phyloP scores from a whole-genome alignment of 805 yeast genomes.

The Saccharomycopsis sp. region DNA sequence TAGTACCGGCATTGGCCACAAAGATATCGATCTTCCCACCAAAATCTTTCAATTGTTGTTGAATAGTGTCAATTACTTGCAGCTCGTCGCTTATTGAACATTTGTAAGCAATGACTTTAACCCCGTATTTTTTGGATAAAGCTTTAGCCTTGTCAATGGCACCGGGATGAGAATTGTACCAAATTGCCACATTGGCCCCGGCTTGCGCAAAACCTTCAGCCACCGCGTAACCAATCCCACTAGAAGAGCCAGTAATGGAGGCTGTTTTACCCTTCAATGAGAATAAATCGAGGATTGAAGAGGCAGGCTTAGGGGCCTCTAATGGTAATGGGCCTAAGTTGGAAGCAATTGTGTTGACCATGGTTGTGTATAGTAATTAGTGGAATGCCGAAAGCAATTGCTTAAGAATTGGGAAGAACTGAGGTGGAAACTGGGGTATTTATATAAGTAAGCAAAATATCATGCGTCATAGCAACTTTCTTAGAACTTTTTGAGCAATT shows the following conservation, averaged over 20 bases:
- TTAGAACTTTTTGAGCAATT: too few relatives aligned
- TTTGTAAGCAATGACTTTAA: constrained; percentile 54
- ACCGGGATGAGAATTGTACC: constrained; percentile 50
- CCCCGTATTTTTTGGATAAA: constrained; percentile 47
- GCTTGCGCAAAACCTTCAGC: constrained; percentile 82
- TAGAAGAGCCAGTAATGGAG: constrained; percentile 74
- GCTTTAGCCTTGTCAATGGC: constrained; percentile 51
- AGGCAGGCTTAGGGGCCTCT: constrained; percentile 43
- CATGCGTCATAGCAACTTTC: too few relatives aligned
- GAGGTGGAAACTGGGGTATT: too few relatives aligned
- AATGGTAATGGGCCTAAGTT: constrained; percentile 35
- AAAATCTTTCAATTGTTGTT: constrained; percentile 51
- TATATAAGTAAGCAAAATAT: too few relatives aligned
- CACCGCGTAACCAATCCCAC: constrained; percentile 74
- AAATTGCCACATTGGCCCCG: constrained; percentile 72
- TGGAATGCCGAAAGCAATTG: not conserved
- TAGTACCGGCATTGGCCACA: constrained; percentile 86
- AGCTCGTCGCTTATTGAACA: constrained; percentile 42
- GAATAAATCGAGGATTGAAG: constrained; percentile 57
- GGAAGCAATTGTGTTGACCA: constrained; percentile 8
- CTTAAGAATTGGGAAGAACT: too few relatives aligned
- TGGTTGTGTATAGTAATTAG: not conserved
- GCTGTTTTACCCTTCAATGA: constrained; percentile 77
- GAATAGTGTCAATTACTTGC: constrained; percentile 39
- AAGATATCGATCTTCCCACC: constrained; percentile 72